phyloP scores from a whole-genome alignment of 352 stramenopile genomes.

The Pythium monospermum region DNA sequence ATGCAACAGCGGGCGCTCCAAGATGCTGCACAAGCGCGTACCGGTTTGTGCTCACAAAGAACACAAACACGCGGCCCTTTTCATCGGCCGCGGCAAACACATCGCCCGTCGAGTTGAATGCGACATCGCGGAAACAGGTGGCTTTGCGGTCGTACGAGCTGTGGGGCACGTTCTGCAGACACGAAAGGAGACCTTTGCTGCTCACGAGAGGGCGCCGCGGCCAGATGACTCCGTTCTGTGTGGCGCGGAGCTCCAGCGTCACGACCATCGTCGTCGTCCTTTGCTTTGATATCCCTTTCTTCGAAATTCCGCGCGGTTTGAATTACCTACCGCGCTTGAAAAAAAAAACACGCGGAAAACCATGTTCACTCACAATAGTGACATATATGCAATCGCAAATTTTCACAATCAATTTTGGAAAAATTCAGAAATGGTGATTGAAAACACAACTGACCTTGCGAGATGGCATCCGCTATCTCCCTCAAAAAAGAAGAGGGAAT shows the following conservation, averaged over 20 bases:
- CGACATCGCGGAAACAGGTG: conserved; percentile 49
- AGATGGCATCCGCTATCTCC: conserved; percentile 92
- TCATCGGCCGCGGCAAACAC: conserved; percentile 65
- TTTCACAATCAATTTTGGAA: no score
- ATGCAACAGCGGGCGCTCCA: conserved; percentile 46
- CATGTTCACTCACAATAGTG: no score
- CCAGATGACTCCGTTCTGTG: conserved; percentile 73
- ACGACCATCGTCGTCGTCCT: conserved; percentile 40
- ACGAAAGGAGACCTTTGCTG: conserved; percentile 58
- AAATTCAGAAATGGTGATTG: no score
- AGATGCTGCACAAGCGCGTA: conserved; percentile 74
- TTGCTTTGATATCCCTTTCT: no score
- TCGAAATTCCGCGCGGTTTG: conserved; percentile 1
- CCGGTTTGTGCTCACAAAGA: conserved; percentile 71
- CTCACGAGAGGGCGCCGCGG: conserved; percentile 63
- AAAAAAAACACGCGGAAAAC: no score
- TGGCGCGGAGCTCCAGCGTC: conserved; percentile 57
- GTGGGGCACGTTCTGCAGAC: conserved; percentile 55
- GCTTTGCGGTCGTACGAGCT: conserved; percentile 54
- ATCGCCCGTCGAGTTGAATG: conserved; percentile 66
- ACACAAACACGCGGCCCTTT: conserved; percentile 74
- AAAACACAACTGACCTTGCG: no score
- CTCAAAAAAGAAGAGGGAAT: conserved; percentile 89
- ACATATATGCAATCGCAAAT: no score
- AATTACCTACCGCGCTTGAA: no score